phyloP scores from a whole-genome alignment of 2,329 filamentous ascomycete species.

The Talaromyces sp. region DNA sequence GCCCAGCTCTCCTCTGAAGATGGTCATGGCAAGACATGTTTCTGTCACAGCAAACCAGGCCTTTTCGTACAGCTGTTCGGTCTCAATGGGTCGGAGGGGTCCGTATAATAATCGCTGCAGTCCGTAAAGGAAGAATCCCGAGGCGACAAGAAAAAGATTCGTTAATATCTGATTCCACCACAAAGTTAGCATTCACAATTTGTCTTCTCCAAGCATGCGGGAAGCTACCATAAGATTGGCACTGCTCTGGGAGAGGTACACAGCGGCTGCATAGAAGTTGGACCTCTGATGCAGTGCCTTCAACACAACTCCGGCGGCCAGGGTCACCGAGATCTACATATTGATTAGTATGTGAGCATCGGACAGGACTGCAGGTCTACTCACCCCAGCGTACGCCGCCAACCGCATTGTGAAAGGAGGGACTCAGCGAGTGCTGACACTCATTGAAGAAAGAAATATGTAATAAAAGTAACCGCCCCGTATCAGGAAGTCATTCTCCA shows the following conservation, averaged over 20 bases:
- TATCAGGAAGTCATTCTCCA: slow-evolving; percentile 8
- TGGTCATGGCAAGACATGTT: slow-evolving; percentile 95
- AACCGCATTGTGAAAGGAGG: slow-evolving; percentile 37
- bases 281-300: slow-evolving; percentile 91
- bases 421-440: slow-evolving; percentile 14
- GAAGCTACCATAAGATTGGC: slow-evolving; percentile 74
- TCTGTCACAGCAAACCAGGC: slow-evolving; percentile 98
- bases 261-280: slow-evolving; percentile 97
- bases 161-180: slow-evolving; percentile 64
- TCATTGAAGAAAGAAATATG: slow-evolving; percentile 19
- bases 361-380: slow-evolving; percentile 19
- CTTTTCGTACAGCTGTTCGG: slow-evolving; percentile 94
- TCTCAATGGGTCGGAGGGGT: slow-evolving; percentile 82
- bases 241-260: slow-evolving; percentile 94
- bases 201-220: neutral
- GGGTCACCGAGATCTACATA: slow-evolving; percentile 69
- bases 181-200: slow-evolving; percentile 1
- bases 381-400: slow-evolving; percentile 48
- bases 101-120: slow-evolving; percentile 90
- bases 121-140: slow-evolving; percentile 74
- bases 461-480: neutral
- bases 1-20: slow-evolving; percentile 91
- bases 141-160: slow-evolving; percentile 79
- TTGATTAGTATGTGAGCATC: slow-evolving; percentile 9
- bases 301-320: slow-evolving; percentile 76